Conservation (phyloP, 2,329 filamentous ascomycete species). For the Chrysosporium keratinophilum region DNA sequence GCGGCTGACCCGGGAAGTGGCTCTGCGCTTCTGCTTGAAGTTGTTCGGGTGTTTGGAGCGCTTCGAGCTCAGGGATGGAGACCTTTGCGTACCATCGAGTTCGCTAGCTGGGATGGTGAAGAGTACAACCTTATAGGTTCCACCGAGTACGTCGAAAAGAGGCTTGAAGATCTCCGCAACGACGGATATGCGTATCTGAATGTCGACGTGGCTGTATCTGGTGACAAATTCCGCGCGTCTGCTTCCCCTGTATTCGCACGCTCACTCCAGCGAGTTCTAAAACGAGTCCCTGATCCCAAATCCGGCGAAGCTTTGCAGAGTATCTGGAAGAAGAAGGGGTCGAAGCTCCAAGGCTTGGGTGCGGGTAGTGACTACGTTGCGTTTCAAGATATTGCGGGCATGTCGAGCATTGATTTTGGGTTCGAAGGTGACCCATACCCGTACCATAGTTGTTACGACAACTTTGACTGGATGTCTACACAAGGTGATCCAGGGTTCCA, state of each 20-base stretch:
- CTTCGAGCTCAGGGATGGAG: slow-evolving; percentile 71
- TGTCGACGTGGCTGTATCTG: slow-evolving; percentile 71
- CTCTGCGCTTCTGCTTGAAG: slow-evolving; percentile 81
- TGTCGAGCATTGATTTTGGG: slow-evolving; percentile 72
- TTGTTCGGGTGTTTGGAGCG: slow-evolving; percentile 73
- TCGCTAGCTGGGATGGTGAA: slow-evolving; percentile 90
- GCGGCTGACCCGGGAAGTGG: slow-evolving; percentile 77
- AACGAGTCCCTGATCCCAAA: slow-evolving; percentile 61
- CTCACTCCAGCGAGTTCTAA: slow-evolving; percentile 60
- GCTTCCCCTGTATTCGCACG: slow-evolving; percentile 72
- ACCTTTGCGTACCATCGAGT: slow-evolving; percentile 87
- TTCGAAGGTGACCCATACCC: slow-evolving; percentile 62
- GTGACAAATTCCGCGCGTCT: slow-evolving; percentile 61
- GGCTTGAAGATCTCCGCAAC: slow-evolving; percentile 59
- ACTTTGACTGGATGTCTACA: slow-evolving; percentile 70
- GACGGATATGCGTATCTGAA: slow-evolving; percentile 84
- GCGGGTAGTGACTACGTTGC: slow-evolving; percentile 74
- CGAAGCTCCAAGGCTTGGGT: slow-evolving; percentile 57
- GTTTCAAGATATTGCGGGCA: slow-evolving; percentile 85
- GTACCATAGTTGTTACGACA: slow-evolving; percentile 79
- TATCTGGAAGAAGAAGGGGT: slow-evolving; percentile 58
- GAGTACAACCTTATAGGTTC: slow-evolving; percentile 92
- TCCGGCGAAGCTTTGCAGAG: slow-evolving; percentile 61
- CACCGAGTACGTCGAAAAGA: slow-evolving; percentile 86
- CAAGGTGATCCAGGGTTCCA: slow-evolving; percentile 72